A percentile compares a stretch with the other conserved stretches of the same genome.
Evolutionary conservation across 805 yeast genomes (phyloP).

Genomic region (Wickerhamomyces alni): DNA sequence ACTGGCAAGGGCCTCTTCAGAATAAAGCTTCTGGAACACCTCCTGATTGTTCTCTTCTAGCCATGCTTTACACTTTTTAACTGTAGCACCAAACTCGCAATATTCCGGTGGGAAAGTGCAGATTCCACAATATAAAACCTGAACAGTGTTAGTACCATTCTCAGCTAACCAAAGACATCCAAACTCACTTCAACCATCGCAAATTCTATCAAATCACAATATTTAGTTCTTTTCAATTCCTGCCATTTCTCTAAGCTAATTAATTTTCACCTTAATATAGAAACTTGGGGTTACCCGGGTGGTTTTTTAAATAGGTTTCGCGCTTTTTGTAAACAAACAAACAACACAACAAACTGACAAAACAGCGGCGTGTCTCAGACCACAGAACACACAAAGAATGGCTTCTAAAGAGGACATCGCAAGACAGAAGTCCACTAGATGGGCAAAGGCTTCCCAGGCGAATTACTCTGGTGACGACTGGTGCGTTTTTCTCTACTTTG

Average conservation of each 20-base stretch:
- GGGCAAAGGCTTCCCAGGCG: constrained; percentile 35
- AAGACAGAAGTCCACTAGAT: constrained; percentile 34
- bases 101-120: constrained; percentile 85
- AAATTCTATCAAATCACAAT: not conserved
- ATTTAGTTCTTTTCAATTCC: no score
- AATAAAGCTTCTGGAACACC: constrained; percentile 54
- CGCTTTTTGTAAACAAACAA: no score
- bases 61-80: constrained; percentile 84
- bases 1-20: constrained; percentile 49
- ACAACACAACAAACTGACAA: no score
- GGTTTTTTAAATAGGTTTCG: no score
- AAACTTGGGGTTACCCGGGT: not conserved
- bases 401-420: constrained; percentile 21
- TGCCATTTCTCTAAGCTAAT: not conserved
- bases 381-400: no score
- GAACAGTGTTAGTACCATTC: not conserved
- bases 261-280: not conserved
- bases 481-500: constrained; percentile 13
- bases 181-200: not conserved
- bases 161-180: not conserved
- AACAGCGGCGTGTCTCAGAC: no score
- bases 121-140: constrained; percentile 65
- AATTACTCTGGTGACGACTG: constrained; percentile 38
- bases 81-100: constrained; percentile 84
- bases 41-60: constrained; percentile 53